Evolutionary conservation across 1,284 basidiomycete species (phyloP), one percentile per base, ranked within the genome.

Genomic region (Cerrena zonata): DNA sequence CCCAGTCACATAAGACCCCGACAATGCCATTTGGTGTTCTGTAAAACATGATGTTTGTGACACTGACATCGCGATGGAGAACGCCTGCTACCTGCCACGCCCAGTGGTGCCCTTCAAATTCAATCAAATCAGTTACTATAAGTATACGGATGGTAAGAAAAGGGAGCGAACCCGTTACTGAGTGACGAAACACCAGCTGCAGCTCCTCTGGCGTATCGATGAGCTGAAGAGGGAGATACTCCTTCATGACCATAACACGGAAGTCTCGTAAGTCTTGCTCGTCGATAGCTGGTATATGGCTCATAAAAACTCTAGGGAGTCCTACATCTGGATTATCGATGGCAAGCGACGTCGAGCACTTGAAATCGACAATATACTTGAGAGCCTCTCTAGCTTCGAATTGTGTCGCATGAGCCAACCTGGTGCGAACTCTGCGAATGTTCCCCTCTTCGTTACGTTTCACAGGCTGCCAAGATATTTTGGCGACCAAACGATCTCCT

Each of bases 41-140:
- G 21, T 30, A 36, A 40, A 59, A 55, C 64, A 68, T 67, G 23
- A 68, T 48, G 49, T 65, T 67, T 19, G 48, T 57, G 21, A 56
- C 56, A 46, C 61, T 66, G 30, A 66, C 52, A 47, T 67, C 65
- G 22, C 61, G 56, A 51, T 67, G 63, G 13, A 56, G 45, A 37
- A 52, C 52, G 18, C 40, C 30, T 24, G 43, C 18, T 7, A 37
- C 36, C 47, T 48, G n/a, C 15, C 36, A 46, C 15, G 21, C 45
- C 4, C 18, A 21, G 36, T 34, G 30, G 21, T 46, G 45, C 36
- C 25, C 11, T 21, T n/a, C n/a, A n/a, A n/a, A n/a, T n/a, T n/a
- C n/a, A n/a, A n/a, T n/a, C n/a, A n/a, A n/a, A n/a, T n/a, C n/a
- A n/a, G n/a, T n/a, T n/a, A n/a, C n/a, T n/a, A n/a, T n/a, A n/a